Base-by-base conservation (phyloP, 2,329 filamentous ascomycete genomes). In the Sodiomyces alkalinus region DNA sequence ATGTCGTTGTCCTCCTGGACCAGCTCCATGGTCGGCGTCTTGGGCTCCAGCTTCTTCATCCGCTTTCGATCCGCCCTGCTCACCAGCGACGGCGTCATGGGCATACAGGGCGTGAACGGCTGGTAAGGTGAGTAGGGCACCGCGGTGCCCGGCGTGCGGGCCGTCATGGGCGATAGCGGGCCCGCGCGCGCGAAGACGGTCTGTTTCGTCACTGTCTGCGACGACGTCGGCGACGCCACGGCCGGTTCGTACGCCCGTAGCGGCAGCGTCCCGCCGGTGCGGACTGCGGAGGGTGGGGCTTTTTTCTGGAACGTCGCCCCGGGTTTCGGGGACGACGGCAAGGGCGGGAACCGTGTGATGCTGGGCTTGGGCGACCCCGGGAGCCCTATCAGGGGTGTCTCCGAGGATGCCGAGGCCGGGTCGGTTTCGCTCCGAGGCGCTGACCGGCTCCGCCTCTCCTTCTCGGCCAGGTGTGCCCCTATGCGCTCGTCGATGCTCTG, bases 71-170 rank as follows among this genome's bases (percentile, higher is more conserved):
- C 79, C 36, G 70, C 67, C 49, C 64, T 71, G 15, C 73, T 81
- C 11, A 81, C 72, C 26, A 87, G 53, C 13, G 69, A 71, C n/a
- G 80, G 79, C 17, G 80, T 85, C 27, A 86, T 69, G 2, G 80
- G 80, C 28, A 83, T 65, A 26, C 80, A 60, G 2, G 80, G 78
- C 6, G 75, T 79, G 46, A 75, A 80, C 1, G 80, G 80, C 57
- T 86, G 80, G 41, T 86, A 87, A 0, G 80, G 78, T 31, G 69
- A 73, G 49, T 86, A 86, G 2, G 80, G 80, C 14, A 74, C 66
- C 2, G 70, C 62, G 2, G 65, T 72, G 47, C 58, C 68, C 0
- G 78, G 80, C 3, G 72, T 77, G 25, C 65, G 67, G 15, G 70
- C 58, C 1, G 52, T 53, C 17, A 25, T 30, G 3, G 74, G 72